phyloP scores from a whole-genome alignment of 163 green algal genomes.

The Coccomyxa subellipsoidea region DNA sequence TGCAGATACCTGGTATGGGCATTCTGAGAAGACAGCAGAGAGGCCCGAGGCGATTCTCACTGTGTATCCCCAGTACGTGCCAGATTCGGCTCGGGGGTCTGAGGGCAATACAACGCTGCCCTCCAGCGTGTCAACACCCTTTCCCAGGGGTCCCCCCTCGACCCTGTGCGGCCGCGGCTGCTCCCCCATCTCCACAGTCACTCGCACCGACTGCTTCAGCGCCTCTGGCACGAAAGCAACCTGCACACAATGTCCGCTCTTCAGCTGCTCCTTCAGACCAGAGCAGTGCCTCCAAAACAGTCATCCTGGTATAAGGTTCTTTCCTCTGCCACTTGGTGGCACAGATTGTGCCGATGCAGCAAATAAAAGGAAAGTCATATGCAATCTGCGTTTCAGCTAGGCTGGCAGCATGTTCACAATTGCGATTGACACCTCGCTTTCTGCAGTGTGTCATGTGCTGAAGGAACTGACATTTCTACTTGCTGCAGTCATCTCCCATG shows the following conservation, averaged over 20 bases:
- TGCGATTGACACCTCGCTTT: no score
- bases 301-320: no score
- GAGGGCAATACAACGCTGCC: conserved; percentile 34
- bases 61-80: conserved; percentile 88
- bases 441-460: no score
- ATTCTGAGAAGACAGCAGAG: conserved; percentile 52
- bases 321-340: neutral
- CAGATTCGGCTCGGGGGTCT: conserved; percentile 52
- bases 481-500: no score
- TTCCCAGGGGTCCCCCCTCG: neutral
- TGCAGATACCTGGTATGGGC: conserved; percentile 45
- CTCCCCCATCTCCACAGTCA: conserved; percentile 61
- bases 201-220: conserved; percentile 29
- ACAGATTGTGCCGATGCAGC: no score
- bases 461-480: no score
- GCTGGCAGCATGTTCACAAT: no score
- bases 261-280: neutral
- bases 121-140: conserved; percentile 12
- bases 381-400: no score
- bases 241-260: conserved; percentile 10
- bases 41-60: conserved; percentile 70
- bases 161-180: conserved; percentile 7
- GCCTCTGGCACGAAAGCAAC: conserved; percentile 34
- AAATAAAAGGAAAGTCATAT: no score
- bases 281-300: no score